These are phyloP conservation scores for Kalmusia sp. DNA, from an alignment of 2,329 filamentous ascomycete genomes.

Conservation along the genomic window DNA sequence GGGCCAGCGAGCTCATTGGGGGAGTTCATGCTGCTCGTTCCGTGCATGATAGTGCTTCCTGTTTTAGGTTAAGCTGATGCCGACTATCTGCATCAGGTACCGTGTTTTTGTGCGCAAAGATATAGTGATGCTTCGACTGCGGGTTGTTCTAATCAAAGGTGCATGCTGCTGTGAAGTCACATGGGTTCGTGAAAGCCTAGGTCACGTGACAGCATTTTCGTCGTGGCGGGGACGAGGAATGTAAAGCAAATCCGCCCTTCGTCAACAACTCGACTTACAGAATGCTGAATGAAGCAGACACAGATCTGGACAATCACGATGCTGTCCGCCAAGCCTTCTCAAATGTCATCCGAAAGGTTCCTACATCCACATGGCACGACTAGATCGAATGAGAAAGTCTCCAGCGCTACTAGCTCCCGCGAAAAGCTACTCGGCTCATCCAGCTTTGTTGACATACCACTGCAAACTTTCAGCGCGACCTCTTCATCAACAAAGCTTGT, in stretches of 20 bases:
- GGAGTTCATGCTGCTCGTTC: too few relatives aligned
- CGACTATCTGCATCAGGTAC: too few relatives aligned
- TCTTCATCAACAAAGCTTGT: not conserved
- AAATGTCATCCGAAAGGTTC: not conserved
- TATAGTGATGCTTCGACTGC: too few relatives aligned
- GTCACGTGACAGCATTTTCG: not conserved
- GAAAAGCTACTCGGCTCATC: not conserved
- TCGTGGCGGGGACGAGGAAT: slow-evolving; percentile 14
- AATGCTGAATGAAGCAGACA: not conserved
- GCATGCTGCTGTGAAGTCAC: too few relatives aligned
- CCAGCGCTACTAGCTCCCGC: not conserved
- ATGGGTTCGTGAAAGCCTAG: not conserved
- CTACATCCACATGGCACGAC: not conserved
- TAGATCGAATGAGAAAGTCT: not conserved
- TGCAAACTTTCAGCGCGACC: not conserved
- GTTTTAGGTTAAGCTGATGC: too few relatives aligned
- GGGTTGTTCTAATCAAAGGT: too few relatives aligned
- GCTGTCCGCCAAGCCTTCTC: not conserved
- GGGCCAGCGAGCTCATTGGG: too few relatives aligned
- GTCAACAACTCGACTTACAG: not conserved
- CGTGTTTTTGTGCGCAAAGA: too few relatives aligned
- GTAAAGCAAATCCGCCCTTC: not conserved
- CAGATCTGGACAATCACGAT: not conserved
- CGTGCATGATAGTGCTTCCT: too few relatives aligned
- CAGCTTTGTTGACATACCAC: not conserved